phyloP scores from a whole-genome alignment of 495 filamentous ascomycete species.

The Saxophila tyrrhenica region DNA sequence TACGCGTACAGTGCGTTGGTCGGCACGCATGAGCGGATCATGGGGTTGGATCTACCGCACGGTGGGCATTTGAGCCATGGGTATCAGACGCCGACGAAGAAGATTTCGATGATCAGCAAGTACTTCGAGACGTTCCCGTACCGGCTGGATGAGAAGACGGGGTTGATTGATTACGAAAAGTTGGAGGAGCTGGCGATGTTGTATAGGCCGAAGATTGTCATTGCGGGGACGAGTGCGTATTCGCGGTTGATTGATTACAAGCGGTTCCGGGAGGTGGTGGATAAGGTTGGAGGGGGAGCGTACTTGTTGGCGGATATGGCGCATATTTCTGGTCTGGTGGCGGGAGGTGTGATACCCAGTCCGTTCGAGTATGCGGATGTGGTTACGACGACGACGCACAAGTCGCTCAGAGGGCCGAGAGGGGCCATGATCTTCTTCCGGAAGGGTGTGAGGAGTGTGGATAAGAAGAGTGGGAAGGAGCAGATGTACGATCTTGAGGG shows the following conservation, averaged over 20 bases:
- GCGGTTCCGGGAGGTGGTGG: constrained; percentile 92
- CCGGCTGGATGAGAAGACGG: constrained; percentile 79
- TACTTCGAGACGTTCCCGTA: constrained; percentile 98
- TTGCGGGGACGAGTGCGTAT: constrained; percentile 97
- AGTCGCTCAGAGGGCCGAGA: constrained; percentile 94
- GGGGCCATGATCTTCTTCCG: constrained; percentile 99
- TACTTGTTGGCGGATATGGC: constrained; percentile 98
- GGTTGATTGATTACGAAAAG: constrained; percentile 92
- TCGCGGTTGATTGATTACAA: constrained; percentile 96
- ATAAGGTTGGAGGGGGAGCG: constrained; percentile 64
- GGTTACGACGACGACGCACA: constrained; percentile 98
- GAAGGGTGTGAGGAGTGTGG: constrained; percentile 79
- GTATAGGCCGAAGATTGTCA: constrained; percentile 90
- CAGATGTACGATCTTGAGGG: constrained; percentile 89
- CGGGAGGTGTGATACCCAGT: constrained; percentile 84
- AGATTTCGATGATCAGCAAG: constrained; percentile 95
- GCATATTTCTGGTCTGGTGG: constrained; percentile 93
- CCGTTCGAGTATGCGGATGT: constrained; percentile 93
- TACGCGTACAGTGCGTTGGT: constrained; percentile 91
- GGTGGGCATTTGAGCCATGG: constrained; percentile 95
- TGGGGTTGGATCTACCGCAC: constrained; percentile 94
- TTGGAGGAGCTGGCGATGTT: constrained; percentile 86
- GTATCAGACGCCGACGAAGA: constrained; percentile 95
- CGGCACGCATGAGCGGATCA: constrained; percentile 84
- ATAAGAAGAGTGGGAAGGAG: constrained; percentile 74